phyloP scores from a whole-genome alignment of 2,329 filamentous ascomycete species.

The Cordyceps fumosorosea region DNA sequence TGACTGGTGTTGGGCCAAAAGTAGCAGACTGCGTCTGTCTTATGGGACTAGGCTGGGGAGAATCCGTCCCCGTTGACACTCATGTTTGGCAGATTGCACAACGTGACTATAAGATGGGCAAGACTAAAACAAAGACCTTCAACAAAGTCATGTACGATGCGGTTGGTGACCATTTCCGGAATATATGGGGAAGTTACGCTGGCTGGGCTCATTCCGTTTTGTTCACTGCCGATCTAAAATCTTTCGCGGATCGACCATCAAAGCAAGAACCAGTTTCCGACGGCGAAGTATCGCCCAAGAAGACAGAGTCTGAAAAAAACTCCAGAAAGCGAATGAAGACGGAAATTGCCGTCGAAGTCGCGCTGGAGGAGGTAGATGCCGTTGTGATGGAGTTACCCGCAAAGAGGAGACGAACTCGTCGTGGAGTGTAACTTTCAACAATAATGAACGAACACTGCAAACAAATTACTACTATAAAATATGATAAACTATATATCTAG shows the following conservation, averaged over 20 bases:
- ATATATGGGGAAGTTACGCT: constrained; percentile 85
- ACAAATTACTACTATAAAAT: neutral
- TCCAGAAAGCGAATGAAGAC: constrained; percentile 19
- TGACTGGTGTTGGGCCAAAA: constrained; percentile 91
- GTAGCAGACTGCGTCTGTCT: constrained; percentile 95
- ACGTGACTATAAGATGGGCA: constrained; percentile 89
- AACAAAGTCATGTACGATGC: constrained; percentile 86
- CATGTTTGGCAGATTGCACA: constrained; percentile 99
- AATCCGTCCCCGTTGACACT: constrained; percentile 92
- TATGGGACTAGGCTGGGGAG: constrained; percentile 94
- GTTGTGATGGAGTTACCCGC: constrained; percentile 14
- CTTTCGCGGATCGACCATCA: constrained; percentile 61
- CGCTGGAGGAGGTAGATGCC: constrained; percentile 1
- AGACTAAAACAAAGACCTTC: constrained; percentile 74
- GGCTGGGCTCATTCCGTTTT: constrained; percentile 97
- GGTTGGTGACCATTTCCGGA: constrained; percentile 82
- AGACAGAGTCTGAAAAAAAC: constrained; percentile 14
- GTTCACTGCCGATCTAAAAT: constrained; percentile 85
- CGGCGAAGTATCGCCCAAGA: neutral
- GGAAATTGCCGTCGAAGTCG: constrained; percentile 4
- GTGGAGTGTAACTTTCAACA: neutral
- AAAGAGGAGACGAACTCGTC: constrained; percentile 9
- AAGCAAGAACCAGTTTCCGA: constrained; percentile 13
- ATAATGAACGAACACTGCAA: neutral
- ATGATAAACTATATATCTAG: neutral